These are phyloP conservation scores for Wickerhamomyces rabaulensis DNA, from an alignment of 805 yeast genomes.

Conservation along the genomic window DNA sequence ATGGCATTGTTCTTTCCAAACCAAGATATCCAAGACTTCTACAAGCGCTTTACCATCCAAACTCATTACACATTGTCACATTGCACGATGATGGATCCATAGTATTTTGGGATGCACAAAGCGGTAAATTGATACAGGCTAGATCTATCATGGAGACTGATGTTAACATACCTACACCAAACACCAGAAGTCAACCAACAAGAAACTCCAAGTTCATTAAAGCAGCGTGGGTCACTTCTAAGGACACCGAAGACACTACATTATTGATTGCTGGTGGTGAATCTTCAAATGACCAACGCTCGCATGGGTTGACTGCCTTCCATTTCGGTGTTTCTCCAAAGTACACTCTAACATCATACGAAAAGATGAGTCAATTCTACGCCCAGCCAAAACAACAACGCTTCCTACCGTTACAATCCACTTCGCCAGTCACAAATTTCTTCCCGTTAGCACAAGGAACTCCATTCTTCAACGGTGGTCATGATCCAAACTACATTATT, in stretches of 20 bases:
- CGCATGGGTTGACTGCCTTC: constrained; percentile 46
- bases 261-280: constrained; percentile 69
- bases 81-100: constrained; percentile 78
- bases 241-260: constrained; percentile 76
- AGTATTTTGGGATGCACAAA: constrained; percentile 89
- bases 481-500: constrained; percentile 64
- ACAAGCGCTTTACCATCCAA: constrained; percentile 83
- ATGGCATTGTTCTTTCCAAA: constrained; percentile 27
- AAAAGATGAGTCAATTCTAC: constrained; percentile 75
- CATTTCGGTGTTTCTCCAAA: constrained; percentile 79
- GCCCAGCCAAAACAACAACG: constrained; percentile 51
- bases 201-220: constrained; percentile 37
- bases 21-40: constrained; percentile 36
- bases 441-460: constrained; percentile 53
- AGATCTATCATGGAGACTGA: constrained; percentile 63
- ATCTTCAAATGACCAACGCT: constrained; percentile 34
- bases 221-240: constrained; percentile 73
- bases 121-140: constrained; percentile 70
- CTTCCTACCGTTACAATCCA: constrained; percentile 48
- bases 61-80: constrained; percentile 79
- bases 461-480: constrained; percentile 78
- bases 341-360: constrained; percentile 77
- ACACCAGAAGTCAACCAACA: neutral
- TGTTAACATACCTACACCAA: constrained; percentile 44
- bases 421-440: constrained; percentile 39